Conservation (phyloP, 495 filamentous ascomycete species). For the Penicillium flavigenum region DNA sequence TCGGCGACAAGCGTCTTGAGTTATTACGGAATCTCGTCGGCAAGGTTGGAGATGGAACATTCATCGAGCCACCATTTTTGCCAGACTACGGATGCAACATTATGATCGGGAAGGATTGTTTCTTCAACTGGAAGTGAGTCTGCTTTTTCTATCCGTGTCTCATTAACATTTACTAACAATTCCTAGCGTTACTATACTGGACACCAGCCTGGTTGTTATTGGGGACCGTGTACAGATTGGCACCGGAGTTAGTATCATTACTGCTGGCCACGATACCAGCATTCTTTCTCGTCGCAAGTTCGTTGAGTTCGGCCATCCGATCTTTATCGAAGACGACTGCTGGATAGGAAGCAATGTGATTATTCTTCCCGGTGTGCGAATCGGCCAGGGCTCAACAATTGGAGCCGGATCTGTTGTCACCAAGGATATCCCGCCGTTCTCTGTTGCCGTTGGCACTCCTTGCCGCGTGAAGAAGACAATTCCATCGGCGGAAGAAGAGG, state of each 20-base stretch:
- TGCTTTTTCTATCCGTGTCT: too few relatives aligned
- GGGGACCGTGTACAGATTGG: slow-evolving; percentile 75
- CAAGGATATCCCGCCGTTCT: slow-evolving; percentile 44
- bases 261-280: slow-evolving; percentile 67
- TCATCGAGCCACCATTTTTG: slow-evolving; percentile 51
- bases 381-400: slow-evolving; percentile 47
- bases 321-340: slow-evolving; percentile 77
- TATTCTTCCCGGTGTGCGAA: slow-evolving; percentile 68
- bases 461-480: slow-evolving; percentile 27
- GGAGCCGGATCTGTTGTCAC: slow-evolving; percentile 50
- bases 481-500: slow-evolving; percentile 23
- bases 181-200: slow-evolving; percentile 58
- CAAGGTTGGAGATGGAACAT: slow-evolving; percentile 41
- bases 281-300: slow-evolving; percentile 68
- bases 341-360: slow-evolving; percentile 78
- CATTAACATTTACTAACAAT: not conserved
- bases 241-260: slow-evolving; percentile 67
- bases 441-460: slow-evolving; percentile 42
- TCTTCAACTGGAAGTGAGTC: slow-evolving; percentile 54
- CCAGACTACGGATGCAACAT: slow-evolving; percentile 60
- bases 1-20: slow-evolving; percentile 34
- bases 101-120: slow-evolving; percentile 48
- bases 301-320: slow-evolving; percentile 69
- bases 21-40: slow-evolving; percentile 46
- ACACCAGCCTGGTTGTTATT: slow-evolving; percentile 71